These are phyloP conservation scores for Vitis hybrid DNA, from an alignment of 177 flowering plant genomes.

Conservation along the genomic window DNA sequence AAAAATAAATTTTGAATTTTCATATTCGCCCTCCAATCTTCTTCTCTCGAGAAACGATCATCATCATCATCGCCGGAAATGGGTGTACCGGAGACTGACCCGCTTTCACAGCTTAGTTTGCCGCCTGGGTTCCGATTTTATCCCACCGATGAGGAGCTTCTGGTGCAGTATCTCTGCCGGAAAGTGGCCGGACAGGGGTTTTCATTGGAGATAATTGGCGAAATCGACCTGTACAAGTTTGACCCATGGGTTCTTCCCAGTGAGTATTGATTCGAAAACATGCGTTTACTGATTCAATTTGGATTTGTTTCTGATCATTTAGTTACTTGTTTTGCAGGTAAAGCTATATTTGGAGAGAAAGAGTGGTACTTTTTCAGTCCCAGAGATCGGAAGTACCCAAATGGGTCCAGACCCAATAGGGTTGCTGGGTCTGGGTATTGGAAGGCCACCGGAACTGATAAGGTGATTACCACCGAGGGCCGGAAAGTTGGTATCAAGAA, in stretches of 20 bases:
- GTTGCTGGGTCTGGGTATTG: slow-evolving; percentile 84
- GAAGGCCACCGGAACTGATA: slow-evolving; percentile 90
- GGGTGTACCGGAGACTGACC: slow-evolving; percentile 43
- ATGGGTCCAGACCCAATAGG: slow-evolving; percentile 75
- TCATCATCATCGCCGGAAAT: slow-evolving; percentile 16
- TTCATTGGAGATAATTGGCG: slow-evolving; percentile 53
- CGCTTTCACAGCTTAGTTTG: slow-evolving; percentile 48
- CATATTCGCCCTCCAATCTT: not conserved
- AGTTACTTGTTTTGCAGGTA: slow-evolving; percentile 30
- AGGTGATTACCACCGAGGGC: slow-evolving; percentile 51
- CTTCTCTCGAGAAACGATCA: slow-evolving; percentile 8
- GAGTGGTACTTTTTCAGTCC: slow-evolving; percentile 90
- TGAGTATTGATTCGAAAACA: slow-evolving; percentile 20
- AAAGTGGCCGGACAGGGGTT: slow-evolving; percentile 63
- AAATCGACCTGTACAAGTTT: slow-evolving; percentile 73
- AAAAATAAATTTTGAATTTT: not conserved
- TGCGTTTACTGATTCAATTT: not conserved
- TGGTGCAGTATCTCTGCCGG: slow-evolving; percentile 64
- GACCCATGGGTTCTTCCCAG: slow-evolving; percentile 88
- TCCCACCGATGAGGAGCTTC: slow-evolving; percentile 82
- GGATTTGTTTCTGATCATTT: not conserved
- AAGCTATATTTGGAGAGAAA: slow-evolving; percentile 74
- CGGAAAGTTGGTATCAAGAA: slow-evolving; percentile 75
- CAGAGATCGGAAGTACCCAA: slow-evolving; percentile 77
- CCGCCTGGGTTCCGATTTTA: slow-evolving; percentile 85